These are phyloP conservation scores for Aphanomyces stellatus DNA, from an alignment of 352 stramenopile genomes.

Conservation along the genomic window DNA sequence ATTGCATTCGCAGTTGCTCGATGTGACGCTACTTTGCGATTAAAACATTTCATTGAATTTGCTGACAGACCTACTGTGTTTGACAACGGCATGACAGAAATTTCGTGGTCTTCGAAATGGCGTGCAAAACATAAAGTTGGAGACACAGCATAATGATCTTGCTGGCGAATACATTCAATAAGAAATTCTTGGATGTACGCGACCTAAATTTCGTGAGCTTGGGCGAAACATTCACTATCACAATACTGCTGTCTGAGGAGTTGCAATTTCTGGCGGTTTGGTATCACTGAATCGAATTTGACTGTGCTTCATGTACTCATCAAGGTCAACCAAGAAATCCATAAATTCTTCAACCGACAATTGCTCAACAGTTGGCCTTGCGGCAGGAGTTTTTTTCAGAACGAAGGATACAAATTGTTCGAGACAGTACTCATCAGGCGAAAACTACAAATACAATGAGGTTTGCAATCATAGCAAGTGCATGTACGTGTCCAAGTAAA, in stretches of 20 bases:
- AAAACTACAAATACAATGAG: neutral
- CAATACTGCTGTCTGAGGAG: neutral
- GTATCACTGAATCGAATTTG: neutral
- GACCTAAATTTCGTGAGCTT: neutral
- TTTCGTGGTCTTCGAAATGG: conserved; percentile 12
- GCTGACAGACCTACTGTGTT: neutral
- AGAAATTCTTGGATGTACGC: neutral
- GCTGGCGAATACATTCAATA: neutral
- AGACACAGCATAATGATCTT: neutral
- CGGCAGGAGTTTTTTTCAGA: conserved; percentile 4
- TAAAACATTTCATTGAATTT: neutral
- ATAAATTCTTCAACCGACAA: neutral
- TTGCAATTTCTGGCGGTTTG: neutral
- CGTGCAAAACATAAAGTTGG: neutral
- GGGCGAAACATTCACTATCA: neutral
- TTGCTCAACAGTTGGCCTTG: neutral
- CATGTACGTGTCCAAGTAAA: conserved; percentile 26
- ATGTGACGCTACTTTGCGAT: neutral
- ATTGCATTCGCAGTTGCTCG: neutral
- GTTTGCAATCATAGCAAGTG: too few relatives aligned
- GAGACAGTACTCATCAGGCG: conserved; percentile 15
- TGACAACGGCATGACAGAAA: neutral
- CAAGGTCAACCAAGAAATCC: neutral
- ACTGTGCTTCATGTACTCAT: neutral
- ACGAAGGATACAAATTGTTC: conserved; percentile 23